Percentiles rank a stretch among this genome's conserved stretches.
These are phyloP conservation scores for Fusarium pseudocircinatum DNA, from an alignment of 2,329 filamentous ascomycete species.

Conservation along the genomic window DNA sequence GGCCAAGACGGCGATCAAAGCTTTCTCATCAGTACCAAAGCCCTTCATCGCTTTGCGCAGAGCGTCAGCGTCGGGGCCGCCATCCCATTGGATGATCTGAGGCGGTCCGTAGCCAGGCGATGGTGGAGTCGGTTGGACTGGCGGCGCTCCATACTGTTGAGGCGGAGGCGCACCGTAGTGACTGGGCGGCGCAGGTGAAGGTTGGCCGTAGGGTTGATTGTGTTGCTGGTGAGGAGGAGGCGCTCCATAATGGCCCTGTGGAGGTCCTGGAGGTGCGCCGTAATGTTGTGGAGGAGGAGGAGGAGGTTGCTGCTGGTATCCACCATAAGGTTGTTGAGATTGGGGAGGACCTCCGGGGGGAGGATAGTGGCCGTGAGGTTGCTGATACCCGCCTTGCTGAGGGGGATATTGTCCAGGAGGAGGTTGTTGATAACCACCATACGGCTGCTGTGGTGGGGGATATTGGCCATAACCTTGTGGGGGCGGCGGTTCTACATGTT, in stretches of 20 bases:
- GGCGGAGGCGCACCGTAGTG: slow-evolving; percentile 48
- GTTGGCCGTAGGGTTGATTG: slow-evolving; percentile 28
- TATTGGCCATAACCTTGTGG: slow-evolving; percentile 54
- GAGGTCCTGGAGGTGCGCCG: slow-evolving; percentile 44
- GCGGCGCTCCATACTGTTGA: slow-evolving; percentile 53
- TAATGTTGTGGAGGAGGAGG: slow-evolving; percentile 47
- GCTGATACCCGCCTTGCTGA: slow-evolving; percentile 50
- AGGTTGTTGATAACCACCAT: slow-evolving; percentile 50
- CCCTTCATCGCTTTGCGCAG: slow-evolving; percentile 90
- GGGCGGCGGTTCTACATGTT: slow-evolving; percentile 41
- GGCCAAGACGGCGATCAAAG: slow-evolving; percentile 75
- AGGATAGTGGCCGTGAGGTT: slow-evolving; percentile 47
- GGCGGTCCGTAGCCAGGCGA: slow-evolving; percentile 79
- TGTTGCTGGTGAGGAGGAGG: slow-evolving; percentile 48
- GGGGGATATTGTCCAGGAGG: slow-evolving; percentile 45
- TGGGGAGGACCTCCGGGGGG: slow-evolving; percentile 44
- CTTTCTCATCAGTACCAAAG: slow-evolving; percentile 87
- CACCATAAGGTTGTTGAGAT: slow-evolving; percentile 46
- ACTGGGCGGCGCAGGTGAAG: slow-evolving; percentile 40
- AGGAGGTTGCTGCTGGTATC: slow-evolving; percentile 47
- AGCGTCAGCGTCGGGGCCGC: slow-evolving; percentile 72
- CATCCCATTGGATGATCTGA: slow-evolving; percentile 76
- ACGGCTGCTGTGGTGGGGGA: slow-evolving; percentile 40
- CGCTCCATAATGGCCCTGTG: slow-evolving; percentile 52
- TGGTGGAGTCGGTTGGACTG: slow-evolving; percentile 67